These are phyloP conservation scores for Cryptococcus sp. DNA, from an alignment of 1,284 basidiomycete species.

Conservation along the genomic window DNA sequence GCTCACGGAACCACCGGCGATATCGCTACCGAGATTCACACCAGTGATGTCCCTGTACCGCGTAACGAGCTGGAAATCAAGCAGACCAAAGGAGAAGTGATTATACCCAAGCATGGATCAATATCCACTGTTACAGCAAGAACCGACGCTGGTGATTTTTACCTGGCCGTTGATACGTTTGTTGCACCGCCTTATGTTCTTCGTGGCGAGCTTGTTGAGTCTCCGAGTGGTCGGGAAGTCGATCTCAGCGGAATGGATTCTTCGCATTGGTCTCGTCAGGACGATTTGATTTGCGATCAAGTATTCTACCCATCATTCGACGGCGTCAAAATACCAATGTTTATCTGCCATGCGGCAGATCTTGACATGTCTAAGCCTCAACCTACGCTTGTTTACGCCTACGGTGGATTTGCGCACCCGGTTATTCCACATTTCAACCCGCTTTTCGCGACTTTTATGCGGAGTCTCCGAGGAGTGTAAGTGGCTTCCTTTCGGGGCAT, in stretches of 20 bases:
- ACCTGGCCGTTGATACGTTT: slow-evolving; percentile 21
- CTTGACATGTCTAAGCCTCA: slow-evolving; percentile 17
- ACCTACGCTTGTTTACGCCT: slow-evolving; percentile 17
- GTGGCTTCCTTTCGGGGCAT: background rate
- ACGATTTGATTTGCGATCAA: slow-evolving; percentile 20
- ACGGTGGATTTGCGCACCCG: slow-evolving; percentile 17
- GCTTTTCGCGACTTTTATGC: slow-evolving; percentile 22
- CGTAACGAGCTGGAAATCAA: slow-evolving; percentile 14
- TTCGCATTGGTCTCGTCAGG: background rate
- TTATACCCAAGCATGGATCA: slow-evolving; percentile 23
- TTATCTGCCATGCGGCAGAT: slow-evolving; percentile 19
- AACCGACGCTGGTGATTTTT: slow-evolving; percentile 18
- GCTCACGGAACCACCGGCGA: slow-evolving; percentile 16
- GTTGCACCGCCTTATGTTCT: slow-evolving; percentile 25
- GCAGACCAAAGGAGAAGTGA: slow-evolving; percentile 4
- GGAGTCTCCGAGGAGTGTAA: slow-evolving; percentile 21
- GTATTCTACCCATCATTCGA: slow-evolving; percentile 21
- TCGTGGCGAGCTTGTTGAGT: slow-evolving; percentile 8
- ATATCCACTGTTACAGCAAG: slow-evolving; percentile 17
- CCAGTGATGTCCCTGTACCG: slow-evolving; percentile 16
- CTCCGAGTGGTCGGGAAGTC: slow-evolving; percentile 7
- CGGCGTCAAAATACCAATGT: slow-evolving; percentile 20
- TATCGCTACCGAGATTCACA: slow-evolving; percentile 6
- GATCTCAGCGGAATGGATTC: slow-evolving; percentile 12
- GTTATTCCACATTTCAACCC: slow-evolving; percentile 18